Percentiles rank a stretch among this genome's conserved stretches.
Conservation (phyloP, 2,329 filamentous ascomycete species). For the Thielaviopsis populi region DNA sequence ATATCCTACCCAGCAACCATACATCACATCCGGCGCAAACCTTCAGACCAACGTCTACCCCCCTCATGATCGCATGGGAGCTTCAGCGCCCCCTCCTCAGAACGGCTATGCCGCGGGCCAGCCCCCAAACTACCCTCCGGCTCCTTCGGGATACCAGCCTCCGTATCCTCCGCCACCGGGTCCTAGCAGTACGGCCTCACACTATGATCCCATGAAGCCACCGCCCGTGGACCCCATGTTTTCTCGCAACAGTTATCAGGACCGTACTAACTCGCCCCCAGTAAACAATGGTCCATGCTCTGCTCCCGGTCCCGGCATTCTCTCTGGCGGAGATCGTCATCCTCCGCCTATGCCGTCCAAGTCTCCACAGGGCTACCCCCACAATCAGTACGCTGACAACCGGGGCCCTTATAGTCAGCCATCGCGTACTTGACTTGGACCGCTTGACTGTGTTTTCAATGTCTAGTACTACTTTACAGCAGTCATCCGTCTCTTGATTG, state of each 20-base stretch:
- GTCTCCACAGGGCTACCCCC: slow-evolving; percentile 13
- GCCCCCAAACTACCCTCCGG: slow-evolving; percentile 14
- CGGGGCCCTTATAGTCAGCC: slow-evolving; percentile 11
- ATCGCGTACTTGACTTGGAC: not conserved
- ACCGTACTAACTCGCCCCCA: slow-evolving; percentile 13
- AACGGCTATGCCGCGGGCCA: slow-evolving; percentile 14
- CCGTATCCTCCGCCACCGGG: not conserved
- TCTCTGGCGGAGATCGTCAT: not conserved
- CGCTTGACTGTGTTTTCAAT: not conserved
- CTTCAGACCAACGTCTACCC: slow-evolving; percentile 6
- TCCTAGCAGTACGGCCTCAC: not conserved
- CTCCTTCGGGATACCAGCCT: slow-evolving; percentile 1
- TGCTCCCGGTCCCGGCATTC: not conserved
- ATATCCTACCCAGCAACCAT: slow-evolving; percentile 9
- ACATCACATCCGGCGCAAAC: slow-evolving; percentile 11
- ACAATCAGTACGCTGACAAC: slow-evolving; percentile 12
- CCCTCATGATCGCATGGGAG: slow-evolving; percentile 13
- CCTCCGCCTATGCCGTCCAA: slow-evolving; percentile 10
- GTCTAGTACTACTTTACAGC: not conserved
- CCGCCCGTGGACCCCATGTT: slow-evolving; percentile 13
- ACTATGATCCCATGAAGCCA: slow-evolving; percentile 13
- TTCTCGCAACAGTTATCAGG: slow-evolving; percentile 11
- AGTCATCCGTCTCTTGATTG: not conserved
- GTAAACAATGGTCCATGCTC: slow-evolving; percentile 7
- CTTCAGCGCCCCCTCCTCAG: slow-evolving; percentile 13